Evolutionary conservation across 1,284 basidiomycete genomes (phyloP).

Genomic region (Cutaneotrichosporon sp.): DNA sequence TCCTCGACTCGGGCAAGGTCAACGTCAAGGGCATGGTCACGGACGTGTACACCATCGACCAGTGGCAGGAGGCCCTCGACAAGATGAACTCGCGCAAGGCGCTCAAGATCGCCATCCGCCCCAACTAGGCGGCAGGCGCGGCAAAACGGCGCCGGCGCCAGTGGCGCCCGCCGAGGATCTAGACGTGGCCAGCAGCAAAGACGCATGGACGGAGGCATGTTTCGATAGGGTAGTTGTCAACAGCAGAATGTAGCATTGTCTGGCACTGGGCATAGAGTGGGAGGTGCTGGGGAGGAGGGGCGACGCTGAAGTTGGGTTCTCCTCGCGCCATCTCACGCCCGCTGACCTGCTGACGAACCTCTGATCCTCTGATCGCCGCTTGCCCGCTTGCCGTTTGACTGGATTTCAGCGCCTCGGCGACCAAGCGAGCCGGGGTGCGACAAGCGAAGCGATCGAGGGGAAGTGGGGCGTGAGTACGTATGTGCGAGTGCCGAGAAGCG

Average conservation of each 20-base stretch:
- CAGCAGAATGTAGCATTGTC: slow-evolving; percentile 2
- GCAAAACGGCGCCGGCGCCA: neutral
- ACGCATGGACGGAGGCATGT: neutral
- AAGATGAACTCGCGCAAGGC: slow-evolving; percentile 66
- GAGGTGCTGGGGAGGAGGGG: no score
- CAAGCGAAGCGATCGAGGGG: no score
- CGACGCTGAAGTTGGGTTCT: no score
- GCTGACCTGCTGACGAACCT: no score
- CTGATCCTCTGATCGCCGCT: no score
- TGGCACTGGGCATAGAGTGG: neutral
- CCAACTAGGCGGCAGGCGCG: slow-evolving; percentile 26
- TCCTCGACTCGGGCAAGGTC: slow-evolving; percentile 80
- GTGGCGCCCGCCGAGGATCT: no score
- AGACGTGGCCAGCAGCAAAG: neutral
- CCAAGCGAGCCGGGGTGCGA: no score
- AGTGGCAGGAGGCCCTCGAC: slow-evolving; percentile 78
- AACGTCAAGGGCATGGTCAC: slow-evolving; percentile 80
- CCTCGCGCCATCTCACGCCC: no score
- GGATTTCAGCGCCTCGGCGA: no score
- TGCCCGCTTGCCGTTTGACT: no score
- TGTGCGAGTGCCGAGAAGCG: no score
- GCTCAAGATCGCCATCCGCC: slow-evolving; percentile 54
- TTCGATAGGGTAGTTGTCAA: neutral
- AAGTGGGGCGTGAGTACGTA: no score
- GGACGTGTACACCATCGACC: slow-evolving; percentile 70